A percentile compares a stretch with the other conserved stretches of the same genome.
These are phyloP conservation scores for Kokia cookei DNA, from an alignment of 441 rosid genomes.

Conservation along the genomic window DNA sequence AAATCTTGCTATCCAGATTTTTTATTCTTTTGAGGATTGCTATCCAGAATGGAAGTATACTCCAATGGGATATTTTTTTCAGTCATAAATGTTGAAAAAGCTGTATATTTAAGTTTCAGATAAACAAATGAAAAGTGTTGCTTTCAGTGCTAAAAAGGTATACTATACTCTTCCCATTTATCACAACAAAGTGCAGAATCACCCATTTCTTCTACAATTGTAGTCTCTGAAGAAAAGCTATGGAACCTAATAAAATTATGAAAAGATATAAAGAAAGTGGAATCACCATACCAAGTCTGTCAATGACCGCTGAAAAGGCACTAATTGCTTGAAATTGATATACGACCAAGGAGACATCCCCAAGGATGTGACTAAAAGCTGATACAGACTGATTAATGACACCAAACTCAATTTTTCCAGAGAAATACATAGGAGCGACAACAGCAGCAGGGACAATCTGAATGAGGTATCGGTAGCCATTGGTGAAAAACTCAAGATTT, in stretches of 20 bases:
- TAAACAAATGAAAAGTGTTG: not conserved
- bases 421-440: constrained; percentile 97
- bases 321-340: constrained; percentile 94
- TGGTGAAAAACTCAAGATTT: constrained; percentile 95
- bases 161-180: not conserved
- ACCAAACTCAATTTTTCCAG: constrained; percentile 97
- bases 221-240: not conserved
- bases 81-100: not conserved
- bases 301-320: constrained; percentile 96
- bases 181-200: not conserved
- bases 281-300: constrained; percentile 64
- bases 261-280: not conserved
- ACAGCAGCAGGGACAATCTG: constrained; percentile 98
- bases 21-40: not conserved
- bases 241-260: not conserved
- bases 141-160: not conserved
- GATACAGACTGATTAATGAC: constrained; percentile 96
- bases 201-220: not conserved
- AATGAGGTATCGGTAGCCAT: constrained; percentile 88
- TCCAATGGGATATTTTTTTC: not conserved
- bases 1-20: not conserved
- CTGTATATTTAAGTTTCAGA: not conserved
- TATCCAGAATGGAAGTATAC: not conserved
- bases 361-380: constrained; percentile 92
- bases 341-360: constrained; percentile 90